A percentile compares a stretch with the other conserved stretches of the same genome.
phyloP scores from a whole-genome alignment of 176 grass and related monocot species.

The Puccinellia tenuiflora region DNA sequence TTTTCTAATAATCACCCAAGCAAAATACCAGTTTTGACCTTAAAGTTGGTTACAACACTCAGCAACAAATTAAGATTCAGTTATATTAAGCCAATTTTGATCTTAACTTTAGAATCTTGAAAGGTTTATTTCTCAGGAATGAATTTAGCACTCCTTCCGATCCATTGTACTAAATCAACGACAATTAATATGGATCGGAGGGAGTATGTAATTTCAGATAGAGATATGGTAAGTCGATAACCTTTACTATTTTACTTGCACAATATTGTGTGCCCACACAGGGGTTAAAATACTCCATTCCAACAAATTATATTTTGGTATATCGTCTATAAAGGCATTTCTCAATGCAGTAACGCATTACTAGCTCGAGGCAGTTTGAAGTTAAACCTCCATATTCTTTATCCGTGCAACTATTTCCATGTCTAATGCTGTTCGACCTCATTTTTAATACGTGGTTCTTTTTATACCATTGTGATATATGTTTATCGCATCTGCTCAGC shows the following conservation, averaged over 20 bases:
- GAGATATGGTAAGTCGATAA: background rate
- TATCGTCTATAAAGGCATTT: background rate
- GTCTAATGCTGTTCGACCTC: background rate
- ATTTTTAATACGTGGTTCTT: background rate
- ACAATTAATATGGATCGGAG: no score
- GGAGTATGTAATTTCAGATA: background rate
- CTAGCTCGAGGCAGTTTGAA: background rate
- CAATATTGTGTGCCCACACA: background rate
- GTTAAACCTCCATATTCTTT: background rate
- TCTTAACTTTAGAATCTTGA: background rate
- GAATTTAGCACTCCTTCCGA: no score
- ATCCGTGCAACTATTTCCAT: background rate
- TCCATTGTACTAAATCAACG: no score
- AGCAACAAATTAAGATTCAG: background rate
- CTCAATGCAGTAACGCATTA: background rate
- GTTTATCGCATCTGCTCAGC: background rate
- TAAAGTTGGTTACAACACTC: background rate
- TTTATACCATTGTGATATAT: background rate
- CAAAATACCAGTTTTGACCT: background rate
- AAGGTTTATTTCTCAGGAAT: background rate
- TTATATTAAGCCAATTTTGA: background rate
- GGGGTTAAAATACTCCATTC: background rate
- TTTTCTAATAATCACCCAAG: background rate
- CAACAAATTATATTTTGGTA: background rate
- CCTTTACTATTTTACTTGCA: background rate